Percentiles rank a stretch among this genome's conserved stretches.
Evolutionary conservation across 2,329 filamentous ascomycete species (phyloP).

Genomic region (Aspergillus novofumigatus): DNA sequence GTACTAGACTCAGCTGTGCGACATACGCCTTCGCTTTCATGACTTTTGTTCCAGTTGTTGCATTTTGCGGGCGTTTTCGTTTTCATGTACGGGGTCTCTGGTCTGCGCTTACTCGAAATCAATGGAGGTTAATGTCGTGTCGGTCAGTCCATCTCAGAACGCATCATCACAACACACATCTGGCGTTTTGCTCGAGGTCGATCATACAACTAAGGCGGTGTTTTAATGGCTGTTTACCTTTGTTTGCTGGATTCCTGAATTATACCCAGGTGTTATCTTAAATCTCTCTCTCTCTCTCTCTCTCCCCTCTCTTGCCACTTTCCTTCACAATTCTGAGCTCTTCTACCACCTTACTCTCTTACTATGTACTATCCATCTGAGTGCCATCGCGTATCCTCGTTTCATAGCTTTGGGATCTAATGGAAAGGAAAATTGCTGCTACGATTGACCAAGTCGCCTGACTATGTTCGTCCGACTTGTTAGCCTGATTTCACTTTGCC

Average conservation of each 20-base stretch:
- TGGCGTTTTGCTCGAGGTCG: slow-evolving; percentile 30
- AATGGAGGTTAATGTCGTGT: slow-evolving; percentile 21
- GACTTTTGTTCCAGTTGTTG: slow-evolving; percentile 17
- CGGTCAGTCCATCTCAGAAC: slow-evolving; percentile 21
- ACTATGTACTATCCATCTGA: background rate
- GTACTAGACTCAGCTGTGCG: background rate
- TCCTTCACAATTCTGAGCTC: background rate
- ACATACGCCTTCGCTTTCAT: slow-evolving; percentile 5
- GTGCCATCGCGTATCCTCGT: background rate
- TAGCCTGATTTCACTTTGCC: background rate
- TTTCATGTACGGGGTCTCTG: slow-evolving; percentile 18
- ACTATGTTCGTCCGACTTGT: background rate
- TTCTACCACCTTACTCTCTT: background rate
- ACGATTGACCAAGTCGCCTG: background rate
- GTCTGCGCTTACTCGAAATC: slow-evolving; percentile 14
- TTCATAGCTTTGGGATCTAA: background rate
- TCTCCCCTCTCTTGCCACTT: slow-evolving; percentile 8
- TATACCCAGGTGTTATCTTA: slow-evolving; percentile 32
- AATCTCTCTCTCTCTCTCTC: slow-evolving; percentile 8
- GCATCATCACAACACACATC: slow-evolving; percentile 17
- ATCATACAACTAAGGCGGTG: slow-evolving; percentile 27
- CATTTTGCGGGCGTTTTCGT: slow-evolving; percentile 32
- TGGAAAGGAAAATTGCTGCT: background rate
- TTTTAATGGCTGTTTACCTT: slow-evolving; percentile 24
- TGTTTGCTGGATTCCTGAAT: slow-evolving; percentile 25